These are phyloP conservation scores for Termitomyces titanicus DNA, from an alignment of 768 basidiomycete genomes.

Conservation along the genomic window DNA sequence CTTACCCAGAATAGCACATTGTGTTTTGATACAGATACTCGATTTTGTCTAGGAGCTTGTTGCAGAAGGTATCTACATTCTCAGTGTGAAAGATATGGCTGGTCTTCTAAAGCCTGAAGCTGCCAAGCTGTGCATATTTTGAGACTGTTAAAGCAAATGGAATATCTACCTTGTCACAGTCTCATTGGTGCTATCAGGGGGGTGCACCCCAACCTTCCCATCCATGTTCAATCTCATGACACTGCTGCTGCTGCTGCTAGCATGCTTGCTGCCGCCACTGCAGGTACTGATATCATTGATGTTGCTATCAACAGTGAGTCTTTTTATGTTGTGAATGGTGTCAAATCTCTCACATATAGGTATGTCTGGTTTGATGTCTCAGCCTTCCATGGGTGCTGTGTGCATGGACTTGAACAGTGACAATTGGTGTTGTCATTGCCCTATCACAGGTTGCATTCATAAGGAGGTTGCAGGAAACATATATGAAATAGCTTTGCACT, in stretches of 20 bases:
- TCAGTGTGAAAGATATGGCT: constrained; percentile 99
- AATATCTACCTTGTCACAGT: constrained; percentile 37
- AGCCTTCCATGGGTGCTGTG: constrained; percentile 98
- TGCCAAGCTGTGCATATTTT: constrained; percentile 69
- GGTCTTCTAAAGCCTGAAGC: constrained; percentile 94
- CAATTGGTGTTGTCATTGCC: too few relatives aligned
- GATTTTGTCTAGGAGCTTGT: constrained; percentile 94
- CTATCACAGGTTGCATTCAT: too few relatives aligned
- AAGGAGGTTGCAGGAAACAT: too few relatives aligned
- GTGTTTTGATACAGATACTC: too few relatives aligned
- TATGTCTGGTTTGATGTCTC: constrained; percentile 98
- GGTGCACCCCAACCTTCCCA: constrained; percentile 95
- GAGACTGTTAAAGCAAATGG: not conserved
- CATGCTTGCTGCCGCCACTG: constrained; percentile 93
- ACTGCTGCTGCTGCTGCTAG: constrained; percentile 97
- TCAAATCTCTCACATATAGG: constrained; percentile 40
- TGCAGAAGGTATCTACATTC: constrained; percentile 90
- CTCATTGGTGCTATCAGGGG: constrained; percentile 93
- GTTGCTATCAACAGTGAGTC: constrained; percentile 95
- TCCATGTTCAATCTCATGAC: constrained; percentile 99
- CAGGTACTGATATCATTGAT: constrained; percentile 96
- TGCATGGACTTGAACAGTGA: too few relatives aligned
- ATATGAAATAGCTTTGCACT: too few relatives aligned
- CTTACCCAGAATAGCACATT: too few relatives aligned
- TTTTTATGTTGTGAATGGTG: not conserved